phyloP scores from a whole-genome alignment of 2,329 filamentous ascomycete species.

The Diaporthe vaccinii region DNA sequence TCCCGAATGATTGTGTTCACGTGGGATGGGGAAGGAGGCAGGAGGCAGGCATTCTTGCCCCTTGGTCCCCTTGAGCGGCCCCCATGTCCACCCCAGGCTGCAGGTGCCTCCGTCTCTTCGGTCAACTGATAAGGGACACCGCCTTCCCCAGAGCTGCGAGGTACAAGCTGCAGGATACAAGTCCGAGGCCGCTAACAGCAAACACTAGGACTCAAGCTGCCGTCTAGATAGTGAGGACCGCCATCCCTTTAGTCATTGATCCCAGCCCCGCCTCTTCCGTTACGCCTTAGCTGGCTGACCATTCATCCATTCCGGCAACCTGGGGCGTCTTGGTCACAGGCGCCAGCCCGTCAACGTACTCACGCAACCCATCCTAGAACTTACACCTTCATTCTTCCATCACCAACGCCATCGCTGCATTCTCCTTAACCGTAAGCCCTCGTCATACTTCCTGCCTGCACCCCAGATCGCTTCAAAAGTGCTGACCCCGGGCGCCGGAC shows the following conservation, averaged over 20 bases:
- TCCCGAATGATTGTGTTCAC: slow-evolving; percentile 28
- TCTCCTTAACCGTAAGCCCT: slow-evolving; percentile 18
- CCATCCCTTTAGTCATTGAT: slow-evolving; percentile 17
- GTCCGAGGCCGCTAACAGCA: background rate
- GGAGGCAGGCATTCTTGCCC: background rate
- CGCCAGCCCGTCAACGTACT: slow-evolving; percentile 25
- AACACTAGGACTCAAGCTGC: background rate
- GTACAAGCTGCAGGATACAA: background rate
- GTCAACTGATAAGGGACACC: slow-evolving; percentile 36
- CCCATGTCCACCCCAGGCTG: slow-evolving; percentile 26
- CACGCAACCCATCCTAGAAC: slow-evolving; percentile 15
- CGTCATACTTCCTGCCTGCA: background rate
- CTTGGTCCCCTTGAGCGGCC: background rate
- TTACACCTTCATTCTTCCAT: slow-evolving; percentile 35
- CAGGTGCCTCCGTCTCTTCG: slow-evolving; percentile 25
- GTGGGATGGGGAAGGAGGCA: slow-evolving; percentile 2
- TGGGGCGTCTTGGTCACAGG: slow-evolving; percentile 30
- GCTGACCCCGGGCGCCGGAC: background rate
- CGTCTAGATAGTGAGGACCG: background rate
- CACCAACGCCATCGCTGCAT: slow-evolving; percentile 33
- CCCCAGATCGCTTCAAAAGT: background rate
- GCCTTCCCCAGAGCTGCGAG: slow-evolving; percentile 10
- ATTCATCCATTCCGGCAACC: slow-evolving; percentile 32
- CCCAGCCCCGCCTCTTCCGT: slow-evolving; percentile 31
- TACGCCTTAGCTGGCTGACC: slow-evolving; percentile 29